Evolutionary conservation across 2,329 filamentous ascomycete species (phyloP), one percentile per base, ranked within the genome.

Genomic region (Fusarium sp.): DNA sequence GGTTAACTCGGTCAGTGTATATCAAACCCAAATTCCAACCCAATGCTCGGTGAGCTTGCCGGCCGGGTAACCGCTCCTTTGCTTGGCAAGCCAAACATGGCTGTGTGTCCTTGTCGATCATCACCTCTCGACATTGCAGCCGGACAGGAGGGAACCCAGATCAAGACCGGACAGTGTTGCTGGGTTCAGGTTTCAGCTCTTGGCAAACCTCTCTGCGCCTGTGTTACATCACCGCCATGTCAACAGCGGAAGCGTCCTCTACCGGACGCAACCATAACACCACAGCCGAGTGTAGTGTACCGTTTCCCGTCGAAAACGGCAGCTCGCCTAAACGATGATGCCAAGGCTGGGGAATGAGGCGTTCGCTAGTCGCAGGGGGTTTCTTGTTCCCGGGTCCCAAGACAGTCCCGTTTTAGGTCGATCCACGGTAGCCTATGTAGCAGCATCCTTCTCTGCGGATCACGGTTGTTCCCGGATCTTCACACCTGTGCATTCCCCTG

Each of bases 261-360:
- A 27, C 31, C 40, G 18, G 42, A 40, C 59, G 62, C 18, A 59
- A 74, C 52, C 22, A 31, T 64, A 56, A 66, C 65, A 42, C 71
- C 47, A 64, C 68, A 73, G 7, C 65, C 62, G 60, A 14, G 11
- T 14, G 20, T 66, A 73, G 47, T 40, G 38, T 63, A 59, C 25
- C 72, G 60, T 72, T 57, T 45, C 16, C 52, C 16, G 13, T 61
- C 22, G 65, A 56, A 66, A 74, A 56, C 68, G 63, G 33, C 35
- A 62, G 11, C 38, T 52, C 11, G 35, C 22, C 20, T 40, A 13
- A 40, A 36, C 13, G 20, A 54, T 20, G 22, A 36, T 13, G 60
- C 9, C 57, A 63, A 63, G 42, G 20, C 50, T 29, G 36, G 47
- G 52, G 38, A 70, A 72, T 38, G 59, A 64, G 65, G 71, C 62